A percentile compares a stretch with the other conserved stretches of the same genome.
Evolutionary conservation across 768 basidiomycete species (phyloP).

Genomic region (Podaxis sp.): DNA sequence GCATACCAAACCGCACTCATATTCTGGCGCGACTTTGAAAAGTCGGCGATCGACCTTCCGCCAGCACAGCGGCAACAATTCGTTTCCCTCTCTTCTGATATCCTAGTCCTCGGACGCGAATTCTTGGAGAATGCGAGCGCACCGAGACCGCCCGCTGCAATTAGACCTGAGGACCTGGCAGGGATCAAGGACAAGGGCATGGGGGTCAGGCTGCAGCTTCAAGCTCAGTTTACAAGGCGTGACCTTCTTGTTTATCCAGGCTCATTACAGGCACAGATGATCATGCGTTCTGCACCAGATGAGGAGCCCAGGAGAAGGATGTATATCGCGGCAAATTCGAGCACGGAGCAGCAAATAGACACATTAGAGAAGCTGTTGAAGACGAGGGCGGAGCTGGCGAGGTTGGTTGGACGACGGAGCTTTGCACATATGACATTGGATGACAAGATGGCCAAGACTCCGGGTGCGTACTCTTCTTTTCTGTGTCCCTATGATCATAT

Average conservation of each 20-base stretch:
- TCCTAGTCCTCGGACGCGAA: slow-evolving; percentile 81
- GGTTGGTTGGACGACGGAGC: slow-evolving; percentile 79
- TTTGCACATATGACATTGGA: slow-evolving; percentile 85
- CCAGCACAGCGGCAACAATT: slow-evolving; percentile 76
- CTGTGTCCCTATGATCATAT: neutral
- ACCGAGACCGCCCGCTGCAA: slow-evolving; percentile 63
- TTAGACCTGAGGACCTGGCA: slow-evolving; percentile 66
- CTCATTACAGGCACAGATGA: slow-evolving; percentile 90
- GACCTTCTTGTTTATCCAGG: slow-evolving; percentile 81
- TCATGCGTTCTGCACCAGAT: slow-evolving; percentile 84
- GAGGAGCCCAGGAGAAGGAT: slow-evolving; percentile 81
- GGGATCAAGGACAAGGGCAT: slow-evolving; percentile 78
- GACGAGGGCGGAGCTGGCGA: slow-evolving; percentile 80
- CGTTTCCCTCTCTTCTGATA: slow-evolving; percentile 87
- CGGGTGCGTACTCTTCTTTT: slow-evolving; percentile 49
- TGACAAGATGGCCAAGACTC: slow-evolving; percentile 97
- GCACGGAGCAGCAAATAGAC: slow-evolving; percentile 70
- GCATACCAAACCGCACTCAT: slow-evolving; percentile 88
- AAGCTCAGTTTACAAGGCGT: slow-evolving; percentile 75
- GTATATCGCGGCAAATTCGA: slow-evolving; percentile 81
- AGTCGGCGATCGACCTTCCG: slow-evolving; percentile 91
- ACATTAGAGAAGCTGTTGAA: slow-evolving; percentile 74
- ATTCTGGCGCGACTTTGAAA: slow-evolving; percentile 96
- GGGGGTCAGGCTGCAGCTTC: slow-evolving; percentile 70
- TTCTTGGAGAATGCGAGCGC: slow-evolving; percentile 73